A percentile compares a stretch with the other conserved stretches of the same genome.
Evolutionary conservation across 73 alveolate genomes (phyloP).

Genomic region (Symbiodinium natans): DNA sequence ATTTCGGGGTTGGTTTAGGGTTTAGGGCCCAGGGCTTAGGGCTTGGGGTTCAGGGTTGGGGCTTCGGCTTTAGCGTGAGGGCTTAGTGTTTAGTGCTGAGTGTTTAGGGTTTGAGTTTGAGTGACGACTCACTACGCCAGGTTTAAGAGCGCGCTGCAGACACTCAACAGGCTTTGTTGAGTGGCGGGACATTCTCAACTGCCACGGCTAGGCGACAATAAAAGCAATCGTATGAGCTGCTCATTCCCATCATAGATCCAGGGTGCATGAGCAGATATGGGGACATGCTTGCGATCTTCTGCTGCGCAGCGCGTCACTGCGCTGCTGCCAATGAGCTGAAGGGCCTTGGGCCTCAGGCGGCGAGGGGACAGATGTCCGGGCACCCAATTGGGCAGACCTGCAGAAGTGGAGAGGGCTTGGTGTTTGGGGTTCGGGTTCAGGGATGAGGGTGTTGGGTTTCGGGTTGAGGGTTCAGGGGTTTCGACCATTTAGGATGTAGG

Average conservation of each 20-base stretch:
- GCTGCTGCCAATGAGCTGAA: not conserved
- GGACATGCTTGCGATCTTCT: not conserved
- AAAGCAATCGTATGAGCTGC: not conserved
- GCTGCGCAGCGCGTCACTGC: not conserved
- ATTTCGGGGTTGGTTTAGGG: no score
- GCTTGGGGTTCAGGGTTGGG: no score
- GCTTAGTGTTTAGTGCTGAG: no score
- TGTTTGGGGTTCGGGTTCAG: no score
- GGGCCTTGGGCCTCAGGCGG: not conserved
- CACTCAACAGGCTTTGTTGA: not conserved
- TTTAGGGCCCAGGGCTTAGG: no score
- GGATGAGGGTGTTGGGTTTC: no score
- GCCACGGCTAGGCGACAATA: not conserved
- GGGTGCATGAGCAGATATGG: not conserved
- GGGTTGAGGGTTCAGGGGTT: no score
- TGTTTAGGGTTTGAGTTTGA: no score
- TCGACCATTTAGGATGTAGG: no score
- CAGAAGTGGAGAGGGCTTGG: no score
- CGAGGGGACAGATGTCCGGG: not conserved
- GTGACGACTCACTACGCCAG: no score
- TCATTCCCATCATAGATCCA: not conserved
- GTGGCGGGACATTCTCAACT: not conserved
- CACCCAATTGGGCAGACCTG: not conserved
- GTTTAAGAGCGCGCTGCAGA: not conserved
- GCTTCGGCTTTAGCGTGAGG: no score